Base-by-base conservation (phyloP, 257 asterid species). In the Salvia rosmarinus region DNA sequence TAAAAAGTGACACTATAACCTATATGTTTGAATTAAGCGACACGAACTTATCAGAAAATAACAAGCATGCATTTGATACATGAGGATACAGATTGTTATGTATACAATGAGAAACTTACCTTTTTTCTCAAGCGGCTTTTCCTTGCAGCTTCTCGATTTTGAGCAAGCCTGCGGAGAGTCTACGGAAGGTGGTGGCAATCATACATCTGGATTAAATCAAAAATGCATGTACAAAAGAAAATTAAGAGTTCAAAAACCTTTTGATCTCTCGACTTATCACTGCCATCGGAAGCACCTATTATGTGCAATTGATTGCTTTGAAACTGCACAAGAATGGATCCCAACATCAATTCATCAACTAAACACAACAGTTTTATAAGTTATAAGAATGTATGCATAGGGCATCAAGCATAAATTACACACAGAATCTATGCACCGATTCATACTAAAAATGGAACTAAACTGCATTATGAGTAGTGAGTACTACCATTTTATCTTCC, bases 101-200 rank as follows among this genome's bases (percentile, higher is more conserved):
- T 52, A 57, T 21, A 35, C 25, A 43, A 73, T 21, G 30, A 55
- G 52, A 70, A 52, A 65, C 85, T 46, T 74, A 83, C 99, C 60
- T 94, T 91, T 80, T 94, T 94, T 69, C 96, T 83, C 79, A 89
- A 82, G 72, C 99, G 98, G 75, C 99, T 94, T 83, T 89, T 94
- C 68, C 99, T 82, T 40, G 99, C 99, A 56, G 99, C 99, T 86
- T 94, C 99, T 47, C 99, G 98, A 79, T 94, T 94, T 87, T 94
- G 99, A 70, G 99, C 99, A 64, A 94, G 96, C 84, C 99, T 84
- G 54, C 99, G 99, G 40, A 89, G 93, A 65, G 96, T 62, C 81
- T 85, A 82, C 78, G 70, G 66, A 70, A 21, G 72, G 77, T 17
- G 7, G 68, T 19, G 52, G 51, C 80, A 30, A 44, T 83, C 58